Evolutionary conservation across 768 basidiomycete genomes (phyloP).

Genomic region (Leccinum obscurum): DNA sequence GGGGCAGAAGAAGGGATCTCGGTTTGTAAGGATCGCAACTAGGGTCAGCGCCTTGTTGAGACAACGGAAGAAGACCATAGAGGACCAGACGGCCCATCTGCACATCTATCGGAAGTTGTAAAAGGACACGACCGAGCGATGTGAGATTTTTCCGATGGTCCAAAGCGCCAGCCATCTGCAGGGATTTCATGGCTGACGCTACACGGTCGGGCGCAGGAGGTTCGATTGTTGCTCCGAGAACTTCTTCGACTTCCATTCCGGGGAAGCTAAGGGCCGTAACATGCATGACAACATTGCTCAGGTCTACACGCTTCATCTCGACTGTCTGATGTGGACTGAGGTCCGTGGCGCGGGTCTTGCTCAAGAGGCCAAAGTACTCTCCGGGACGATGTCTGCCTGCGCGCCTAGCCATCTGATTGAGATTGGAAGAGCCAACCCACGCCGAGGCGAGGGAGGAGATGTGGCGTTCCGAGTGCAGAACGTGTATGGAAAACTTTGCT

Average conservation of each 20-base stretch:
- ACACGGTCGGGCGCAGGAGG: constrained; percentile 81
- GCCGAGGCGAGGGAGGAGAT: constrained; percentile 88
- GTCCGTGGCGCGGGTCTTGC: constrained; percentile 55
- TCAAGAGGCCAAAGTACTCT: constrained; percentile 86
- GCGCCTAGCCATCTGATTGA: constrained; percentile 89
- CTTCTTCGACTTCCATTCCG: constrained; percentile 82
- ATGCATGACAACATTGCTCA: constrained; percentile 95
- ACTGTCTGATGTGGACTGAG: constrained; percentile 84
- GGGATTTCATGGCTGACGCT: constrained; percentile 70
- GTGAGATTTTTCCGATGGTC: constrained; percentile 76
- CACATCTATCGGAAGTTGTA: constrained; percentile 87
- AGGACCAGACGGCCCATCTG: constrained; percentile 88
- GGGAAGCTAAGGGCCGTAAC: constrained; percentile 92
- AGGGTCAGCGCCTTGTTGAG: constrained; percentile 84
- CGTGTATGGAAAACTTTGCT: constrained; percentile 64
- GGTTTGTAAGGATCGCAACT: constrained; percentile 87
- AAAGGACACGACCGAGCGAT: constrained; percentile 82
- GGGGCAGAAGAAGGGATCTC: constrained; percentile 89
- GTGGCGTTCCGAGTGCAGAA: constrained; percentile 85
- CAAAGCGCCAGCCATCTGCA: constrained; percentile 87
- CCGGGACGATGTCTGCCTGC: constrained; percentile 90
- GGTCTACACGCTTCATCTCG: constrained; percentile 90
- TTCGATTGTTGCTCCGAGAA: constrained; percentile 82
- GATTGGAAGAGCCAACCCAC: constrained; percentile 88
- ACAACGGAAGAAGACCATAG: constrained; percentile 91